A percentile compares a stretch with the other conserved stretches of the same genome.
These are phyloP conservation scores for Nannochloropsis oceanica DNA, from an alignment of 108 stramenopile genomes.

Conservation along the genomic window DNA sequence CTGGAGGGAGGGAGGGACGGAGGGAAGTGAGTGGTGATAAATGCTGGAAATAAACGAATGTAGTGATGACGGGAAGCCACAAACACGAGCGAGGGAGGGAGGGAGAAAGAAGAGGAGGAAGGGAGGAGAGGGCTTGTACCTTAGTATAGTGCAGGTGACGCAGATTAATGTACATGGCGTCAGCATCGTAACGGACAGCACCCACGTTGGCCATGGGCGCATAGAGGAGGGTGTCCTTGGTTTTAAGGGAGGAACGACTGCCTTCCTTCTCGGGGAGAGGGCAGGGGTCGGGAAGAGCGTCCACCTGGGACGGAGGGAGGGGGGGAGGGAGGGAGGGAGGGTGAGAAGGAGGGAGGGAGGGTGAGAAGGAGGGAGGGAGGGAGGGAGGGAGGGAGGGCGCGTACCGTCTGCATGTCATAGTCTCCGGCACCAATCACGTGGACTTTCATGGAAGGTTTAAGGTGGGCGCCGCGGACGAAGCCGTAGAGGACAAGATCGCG, in stretches of 20 bases:
- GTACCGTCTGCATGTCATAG: conserved; percentile 55
- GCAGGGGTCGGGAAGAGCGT: conserved; percentile 59
- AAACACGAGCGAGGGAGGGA: background rate
- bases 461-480: too few species aligned
- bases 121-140: conserved; percentile 25
- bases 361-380: too few species aligned
- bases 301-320: too few species aligned
- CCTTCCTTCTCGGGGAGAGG: conserved; percentile 24
- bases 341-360: too few species aligned
- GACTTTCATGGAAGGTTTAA: conserved; percentile 46
- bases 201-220: conserved; percentile 89
- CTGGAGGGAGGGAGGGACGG: too few species aligned
- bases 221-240: conserved; percentile 76
- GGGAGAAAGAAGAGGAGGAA: background rate
- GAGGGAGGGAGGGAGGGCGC: too few species aligned
- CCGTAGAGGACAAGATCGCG: too few species aligned
- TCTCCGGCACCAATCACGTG: conserved; percentile 93
- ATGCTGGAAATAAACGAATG: too few species aligned
- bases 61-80: background rate
- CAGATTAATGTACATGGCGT: conserved; percentile 94
- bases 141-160: conserved; percentile 44
- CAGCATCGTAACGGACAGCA: conserved; percentile 73
- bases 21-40: too few species aligned
- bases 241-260: too few species aligned
- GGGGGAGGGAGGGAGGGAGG: too few species aligned